Conservation (phyloP, 495 filamentous ascomycete genomes). For the Aspergillus funiculosus region DNA sequence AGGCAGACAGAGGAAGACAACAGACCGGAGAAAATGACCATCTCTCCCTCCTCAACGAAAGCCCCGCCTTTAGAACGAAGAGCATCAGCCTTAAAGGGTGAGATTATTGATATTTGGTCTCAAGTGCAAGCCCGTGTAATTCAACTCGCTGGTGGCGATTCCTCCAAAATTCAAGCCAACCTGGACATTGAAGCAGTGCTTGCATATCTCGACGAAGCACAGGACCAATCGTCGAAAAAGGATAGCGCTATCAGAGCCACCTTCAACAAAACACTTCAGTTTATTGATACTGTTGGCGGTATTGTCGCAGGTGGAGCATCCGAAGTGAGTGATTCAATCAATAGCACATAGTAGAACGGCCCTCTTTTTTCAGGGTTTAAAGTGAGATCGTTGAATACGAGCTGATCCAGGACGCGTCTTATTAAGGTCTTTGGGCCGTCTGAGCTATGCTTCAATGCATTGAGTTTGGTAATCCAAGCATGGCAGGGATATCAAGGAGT, state of each 20-base stretch:
- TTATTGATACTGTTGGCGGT: constrained; percentile 31
- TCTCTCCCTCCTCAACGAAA: constrained; percentile 13
- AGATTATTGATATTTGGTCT: constrained; percentile 34
- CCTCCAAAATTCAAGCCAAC: constrained; percentile 20
- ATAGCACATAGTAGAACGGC: neutral
- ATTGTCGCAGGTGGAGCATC: constrained; percentile 30
- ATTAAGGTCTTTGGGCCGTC: constrained; percentile 34
- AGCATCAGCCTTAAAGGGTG: constrained; percentile 25
- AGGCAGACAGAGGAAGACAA: neutral
- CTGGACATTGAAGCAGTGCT: constrained; percentile 32
- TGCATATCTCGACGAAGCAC: constrained; percentile 23
- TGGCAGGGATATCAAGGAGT: constrained; percentile 39
- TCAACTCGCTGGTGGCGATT: constrained; percentile 35
- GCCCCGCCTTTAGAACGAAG: constrained; percentile 8
- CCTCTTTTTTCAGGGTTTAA: no score
- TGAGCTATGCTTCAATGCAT: constrained; percentile 35
- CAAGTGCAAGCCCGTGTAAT: constrained; percentile 34
- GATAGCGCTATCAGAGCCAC: constrained; percentile 22
- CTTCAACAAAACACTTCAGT: constrained; percentile 31
- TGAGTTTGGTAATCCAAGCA: constrained; percentile 34
- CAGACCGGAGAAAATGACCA: constrained; percentile 9
- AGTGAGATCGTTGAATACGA: no score
- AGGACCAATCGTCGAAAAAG: constrained; percentile 24
- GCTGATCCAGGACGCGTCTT: no score
- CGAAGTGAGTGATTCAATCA: constrained; percentile 20